phyloP scores from a whole-genome alignment of 2,329 filamentous ascomycete genomes.

The Fusarium albidum region DNA sequence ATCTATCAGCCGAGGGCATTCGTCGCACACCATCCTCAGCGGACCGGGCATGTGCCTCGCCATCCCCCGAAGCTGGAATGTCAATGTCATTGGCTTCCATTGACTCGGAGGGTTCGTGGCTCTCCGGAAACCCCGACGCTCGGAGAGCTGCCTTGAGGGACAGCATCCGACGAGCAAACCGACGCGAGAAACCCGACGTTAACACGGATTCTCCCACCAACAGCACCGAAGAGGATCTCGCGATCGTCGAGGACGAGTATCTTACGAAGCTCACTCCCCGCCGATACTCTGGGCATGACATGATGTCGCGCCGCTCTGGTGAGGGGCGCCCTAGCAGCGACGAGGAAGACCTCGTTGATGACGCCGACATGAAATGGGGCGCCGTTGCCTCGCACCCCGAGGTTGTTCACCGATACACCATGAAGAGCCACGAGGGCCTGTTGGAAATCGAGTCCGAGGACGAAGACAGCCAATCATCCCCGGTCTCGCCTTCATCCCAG shows the following conservation, averaged over 20 bases:
- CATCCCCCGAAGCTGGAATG: constrained; percentile 68
- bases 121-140: constrained; percentile 75
- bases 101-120: constrained; percentile 95
- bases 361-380: constrained; percentile 61
- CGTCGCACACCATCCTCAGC: constrained; percentile 31
- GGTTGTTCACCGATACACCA: constrained; percentile 66
- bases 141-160: constrained; percentile 56
- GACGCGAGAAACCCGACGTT: constrained; percentile 37
- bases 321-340: constrained; percentile 66
- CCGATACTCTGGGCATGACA: constrained; percentile 35
- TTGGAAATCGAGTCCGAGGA: constrained; percentile 53
- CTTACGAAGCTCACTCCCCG: constrained; percentile 59
- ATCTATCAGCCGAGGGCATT: constrained; percentile 47
- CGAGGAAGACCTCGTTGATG: constrained; percentile 58
- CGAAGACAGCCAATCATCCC: constrained; percentile 42
- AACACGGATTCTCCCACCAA: constrained; percentile 52
- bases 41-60: constrained; percentile 37
- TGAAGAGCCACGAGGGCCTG: constrained; percentile 62
- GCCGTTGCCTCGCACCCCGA: constrained; percentile 56
- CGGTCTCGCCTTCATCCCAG: constrained; percentile 39
- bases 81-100: constrained; percentile 92
- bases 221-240: constrained; percentile 70
- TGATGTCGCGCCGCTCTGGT: constrained; percentile 54
- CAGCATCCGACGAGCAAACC: constrained; percentile 46
- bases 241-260: constrained; percentile 74